Evolutionary conservation across 2,329 filamentous ascomycete genomes (phyloP).

Genomic region (Zasmidium citrigriseum): DNA sequence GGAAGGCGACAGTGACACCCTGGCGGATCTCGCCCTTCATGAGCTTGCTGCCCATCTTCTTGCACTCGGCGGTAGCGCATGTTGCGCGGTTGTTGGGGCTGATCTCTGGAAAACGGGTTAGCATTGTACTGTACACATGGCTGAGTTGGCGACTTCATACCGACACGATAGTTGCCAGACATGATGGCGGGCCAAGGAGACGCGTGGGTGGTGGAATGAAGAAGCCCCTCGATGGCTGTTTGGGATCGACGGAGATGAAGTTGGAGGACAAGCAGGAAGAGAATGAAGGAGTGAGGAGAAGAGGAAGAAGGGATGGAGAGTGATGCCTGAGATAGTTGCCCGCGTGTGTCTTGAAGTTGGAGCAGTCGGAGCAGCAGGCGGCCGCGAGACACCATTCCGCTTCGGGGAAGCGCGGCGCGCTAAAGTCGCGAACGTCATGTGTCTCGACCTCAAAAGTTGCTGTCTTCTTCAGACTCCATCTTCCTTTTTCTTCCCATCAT

Average conservation of each 20-base stretch:
- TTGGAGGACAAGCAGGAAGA: no score
- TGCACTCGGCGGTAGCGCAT: slow-evolving; percentile 75
- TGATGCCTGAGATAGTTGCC: no score
- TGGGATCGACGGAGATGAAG: no score
- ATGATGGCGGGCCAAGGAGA: slow-evolving; percentile 12
- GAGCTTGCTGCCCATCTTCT: slow-evolving; percentile 69
- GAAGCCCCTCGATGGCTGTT: no score
- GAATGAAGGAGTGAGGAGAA: no score
- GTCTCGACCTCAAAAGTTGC: background rate
- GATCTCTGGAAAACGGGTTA: slow-evolving; percentile 56
- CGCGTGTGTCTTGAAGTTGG: no score
- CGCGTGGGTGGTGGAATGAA: no score
- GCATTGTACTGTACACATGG: background rate
- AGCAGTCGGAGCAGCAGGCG: no score
- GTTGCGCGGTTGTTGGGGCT: slow-evolving; percentile 70
- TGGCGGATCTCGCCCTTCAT: slow-evolving; percentile 76
- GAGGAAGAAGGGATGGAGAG: no score
- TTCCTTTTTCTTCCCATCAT: background rate
- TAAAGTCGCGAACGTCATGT: background rate
- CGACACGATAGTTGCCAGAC: slow-evolving; percentile 21
- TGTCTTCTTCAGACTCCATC: background rate
- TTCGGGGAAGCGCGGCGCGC: background rate
- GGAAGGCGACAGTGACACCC: slow-evolving; percentile 69
- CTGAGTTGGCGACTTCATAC: slow-evolving; percentile 8
- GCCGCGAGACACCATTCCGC: no score